A percentile compares a stretch with the other conserved stretches of the same genome.
Conservation (phyloP, 768 basidiomycete genomes). For the Crucibulum laeve region DNA sequence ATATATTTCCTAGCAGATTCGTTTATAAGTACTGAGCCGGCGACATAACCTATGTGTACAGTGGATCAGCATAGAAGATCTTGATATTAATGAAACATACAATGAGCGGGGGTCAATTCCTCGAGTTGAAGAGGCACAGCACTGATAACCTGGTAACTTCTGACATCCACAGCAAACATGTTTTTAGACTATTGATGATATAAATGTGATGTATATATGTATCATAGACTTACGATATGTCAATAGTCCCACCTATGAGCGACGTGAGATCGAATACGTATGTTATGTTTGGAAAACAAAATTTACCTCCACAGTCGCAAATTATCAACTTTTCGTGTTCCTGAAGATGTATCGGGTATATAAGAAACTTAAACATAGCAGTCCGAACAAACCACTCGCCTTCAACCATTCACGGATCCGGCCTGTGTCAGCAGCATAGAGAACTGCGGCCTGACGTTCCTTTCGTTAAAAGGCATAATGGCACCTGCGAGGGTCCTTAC, state of each 20-base stretch:
- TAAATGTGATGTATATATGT: not conserved
- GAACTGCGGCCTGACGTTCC: constrained; percentile 12
- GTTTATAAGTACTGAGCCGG: too few species aligned
- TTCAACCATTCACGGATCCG: constrained; percentile 1
- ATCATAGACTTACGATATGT: constrained; percentile 9
- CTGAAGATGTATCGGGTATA: constrained; percentile 5
- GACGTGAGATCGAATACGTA: constrained; percentile 1
- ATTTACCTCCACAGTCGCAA: constrained; percentile 26
- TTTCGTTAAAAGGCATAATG: not conserved
- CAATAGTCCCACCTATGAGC: constrained; percentile 12
- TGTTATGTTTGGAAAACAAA: not conserved
- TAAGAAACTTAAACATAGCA: not conserved
- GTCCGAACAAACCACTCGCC: not conserved
- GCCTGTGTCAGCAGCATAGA: constrained; percentile 8
- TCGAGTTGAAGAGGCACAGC: too few species aligned
- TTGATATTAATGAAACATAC: too few species aligned
- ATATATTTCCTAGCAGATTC: too few species aligned
- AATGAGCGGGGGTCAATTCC: too few species aligned
- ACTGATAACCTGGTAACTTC: too few species aligned
- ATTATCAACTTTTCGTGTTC: constrained; percentile 15
- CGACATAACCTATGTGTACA: too few species aligned
- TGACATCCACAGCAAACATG: too few species aligned
- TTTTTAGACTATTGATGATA: not conserved
- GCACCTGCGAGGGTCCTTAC: not conserved
- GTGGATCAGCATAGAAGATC: too few species aligned